Percentiles rank a stretch among this genome's conserved stretches.
Conservation (phyloP, 768 basidiomycete genomes). For the Amanita phalloides region DNA sequence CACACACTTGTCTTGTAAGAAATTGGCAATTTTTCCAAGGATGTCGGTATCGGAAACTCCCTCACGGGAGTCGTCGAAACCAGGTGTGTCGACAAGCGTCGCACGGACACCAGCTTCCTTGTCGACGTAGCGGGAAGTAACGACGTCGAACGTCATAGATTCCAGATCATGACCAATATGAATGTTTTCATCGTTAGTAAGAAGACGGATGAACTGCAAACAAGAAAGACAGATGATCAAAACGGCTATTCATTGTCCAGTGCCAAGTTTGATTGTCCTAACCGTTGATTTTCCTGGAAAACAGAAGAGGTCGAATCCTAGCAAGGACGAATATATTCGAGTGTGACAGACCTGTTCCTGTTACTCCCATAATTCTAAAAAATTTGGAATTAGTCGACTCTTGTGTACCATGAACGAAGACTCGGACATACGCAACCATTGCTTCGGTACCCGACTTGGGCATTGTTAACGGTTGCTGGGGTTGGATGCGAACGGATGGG, state of each 20-base stretch:
- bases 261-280: neutral
- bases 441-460: neutral
- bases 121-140: slow-evolving; percentile 1
- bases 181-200: slow-evolving; percentile 22
- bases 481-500: neutral
- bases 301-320: neutral
- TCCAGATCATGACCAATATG: slow-evolving; percentile 25
- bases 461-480: neutral
- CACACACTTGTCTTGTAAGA: slow-evolving; percentile 11
- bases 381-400: neutral
- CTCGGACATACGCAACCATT: neutral
- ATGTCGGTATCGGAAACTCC: slow-evolving; percentile 21
- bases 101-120: slow-evolving; percentile 9
- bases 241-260: neutral
- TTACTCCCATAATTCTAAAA: neutral
- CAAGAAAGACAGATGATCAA: neutral
- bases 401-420: neutral
- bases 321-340: neutral
- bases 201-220: slow-evolving; percentile 28
- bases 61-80: slow-evolving; percentile 27
- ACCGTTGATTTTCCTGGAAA: neutral
- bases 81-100: slow-evolving; percentile 31
- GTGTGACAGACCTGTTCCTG: neutral
- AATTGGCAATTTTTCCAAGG: slow-evolving; percentile 20
- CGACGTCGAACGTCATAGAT: slow-evolving; percentile 27